A percentile compares a stretch with the other conserved stretches of the same genome.
Evolutionary conservation across 2,329 filamentous ascomycete genomes (phyloP).

Genomic region (Penicillium freii): DNA sequence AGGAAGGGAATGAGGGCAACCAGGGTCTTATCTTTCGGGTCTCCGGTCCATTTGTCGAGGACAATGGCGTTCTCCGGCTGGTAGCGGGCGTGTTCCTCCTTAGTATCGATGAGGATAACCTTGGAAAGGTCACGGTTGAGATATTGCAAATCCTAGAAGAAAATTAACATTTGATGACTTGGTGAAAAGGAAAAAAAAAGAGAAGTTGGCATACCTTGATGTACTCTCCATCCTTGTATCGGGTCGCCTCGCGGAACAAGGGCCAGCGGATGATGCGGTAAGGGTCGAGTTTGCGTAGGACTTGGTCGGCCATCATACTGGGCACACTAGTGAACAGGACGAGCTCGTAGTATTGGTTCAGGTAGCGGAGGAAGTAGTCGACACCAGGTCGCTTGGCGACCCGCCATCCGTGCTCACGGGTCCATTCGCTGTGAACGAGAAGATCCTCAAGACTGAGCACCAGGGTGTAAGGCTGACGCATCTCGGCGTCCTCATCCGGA

Average conservation of each 20-base stretch:
- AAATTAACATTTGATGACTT: conserved; percentile 10
- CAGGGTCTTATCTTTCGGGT: conserved; percentile 78
- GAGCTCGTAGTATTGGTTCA: conserved; percentile 96
- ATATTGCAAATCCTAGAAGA: conserved; percentile 81
- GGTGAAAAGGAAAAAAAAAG: conserved; percentile 19
- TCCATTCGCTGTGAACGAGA: conserved; percentile 92
- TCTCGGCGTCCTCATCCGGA: conserved; percentile 67
- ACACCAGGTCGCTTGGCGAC: conserved; percentile 91
- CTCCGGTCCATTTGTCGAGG: conserved; percentile 83
- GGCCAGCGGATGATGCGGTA: conserved; percentile 95
- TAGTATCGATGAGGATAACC: conserved; percentile 90
- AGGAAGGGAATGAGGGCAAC: conserved; percentile 92
- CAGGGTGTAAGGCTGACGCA: conserved; percentile 85
- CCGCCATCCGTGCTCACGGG: conserved; percentile 89
- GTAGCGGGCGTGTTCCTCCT: conserved; percentile 73
- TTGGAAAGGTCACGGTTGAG: conserved; percentile 95
- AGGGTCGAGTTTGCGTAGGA: conserved; percentile 90
- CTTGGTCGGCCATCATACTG: conserved; percentile 76
- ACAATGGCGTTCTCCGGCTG: conserved; percentile 98
- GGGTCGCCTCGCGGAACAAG: conserved; percentile 92
- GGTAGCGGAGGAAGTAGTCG: conserved; percentile 95
- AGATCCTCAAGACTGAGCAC: conserved; percentile 92
- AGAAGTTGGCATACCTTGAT: conserved; percentile 68
- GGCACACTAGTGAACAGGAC: conserved; percentile 93
- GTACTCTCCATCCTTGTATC: conserved; percentile 93